These are phyloP conservation scores for Priceomyces melissophilus DNA, from an alignment of 805 yeast species.

Conservation along the genomic window DNA sequence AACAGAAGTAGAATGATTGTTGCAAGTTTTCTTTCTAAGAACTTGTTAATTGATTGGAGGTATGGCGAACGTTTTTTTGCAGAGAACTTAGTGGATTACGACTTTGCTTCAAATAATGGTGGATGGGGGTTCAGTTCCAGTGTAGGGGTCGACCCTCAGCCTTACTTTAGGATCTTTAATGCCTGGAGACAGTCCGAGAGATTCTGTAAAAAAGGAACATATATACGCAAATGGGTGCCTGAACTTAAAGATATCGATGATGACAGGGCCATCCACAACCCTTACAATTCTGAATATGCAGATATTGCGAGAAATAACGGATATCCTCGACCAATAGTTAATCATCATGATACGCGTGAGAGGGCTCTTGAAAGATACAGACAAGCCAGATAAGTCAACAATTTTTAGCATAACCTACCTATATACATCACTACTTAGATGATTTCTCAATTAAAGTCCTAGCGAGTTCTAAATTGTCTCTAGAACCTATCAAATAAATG, in stretches of 20 bases:
- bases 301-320: slow-evolving; percentile 25
- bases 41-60: slow-evolving; percentile 52
- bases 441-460: slow-evolving; percentile 16
- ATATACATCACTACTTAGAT: slow-evolving; percentile 2
- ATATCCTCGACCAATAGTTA: slow-evolving; percentile 45
- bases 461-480: slow-evolving; percentile 45
- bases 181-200: slow-evolving; percentile 48
- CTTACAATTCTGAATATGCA: slow-evolving; percentile 24
- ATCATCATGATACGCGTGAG: slow-evolving; percentile 38
- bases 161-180: slow-evolving; percentile 54
- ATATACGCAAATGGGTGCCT: slow-evolving; percentile 49
- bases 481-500: slow-evolving; percentile 58
- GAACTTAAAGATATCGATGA: slow-evolving; percentile 33
- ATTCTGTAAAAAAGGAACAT: slow-evolving; percentile 46
- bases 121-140: slow-evolving; percentile 59
- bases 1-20: slow-evolving; percentile 54
- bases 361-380: slow-evolving; percentile 41
- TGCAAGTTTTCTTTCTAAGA: slow-evolving; percentile 49
- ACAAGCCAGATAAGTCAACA: slow-evolving; percentile 22
- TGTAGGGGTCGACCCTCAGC: slow-evolving; percentile 54
- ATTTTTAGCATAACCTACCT: background rate
- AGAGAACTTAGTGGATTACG: slow-evolving; percentile 48
- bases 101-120: slow-evolving; percentile 51
- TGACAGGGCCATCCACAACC: slow-evolving; percentile 31
- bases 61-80: slow-evolving; percentile 52